These are phyloP conservation scores for Xylariaceae sp. DNA, from an alignment of 2,329 filamentous ascomycete genomes.

Conservation along the genomic window DNA sequence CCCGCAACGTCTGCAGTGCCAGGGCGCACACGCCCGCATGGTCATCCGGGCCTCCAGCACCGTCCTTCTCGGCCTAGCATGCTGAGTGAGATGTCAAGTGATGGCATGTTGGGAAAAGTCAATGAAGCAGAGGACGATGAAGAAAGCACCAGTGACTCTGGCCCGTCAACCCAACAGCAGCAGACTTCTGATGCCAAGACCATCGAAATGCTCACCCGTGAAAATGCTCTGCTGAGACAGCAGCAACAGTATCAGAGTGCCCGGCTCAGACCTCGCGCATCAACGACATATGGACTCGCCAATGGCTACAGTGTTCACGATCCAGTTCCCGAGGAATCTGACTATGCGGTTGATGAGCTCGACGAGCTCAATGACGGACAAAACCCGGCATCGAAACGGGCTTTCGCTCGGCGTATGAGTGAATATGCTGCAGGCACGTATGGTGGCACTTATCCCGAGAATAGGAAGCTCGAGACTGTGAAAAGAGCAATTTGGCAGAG, in stretches of 20 bases:
- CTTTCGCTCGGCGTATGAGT: slow-evolving; percentile 51
- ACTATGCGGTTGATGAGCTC: slow-evolving; percentile 69
- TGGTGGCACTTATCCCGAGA: slow-evolving; percentile 52
- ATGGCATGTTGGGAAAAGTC: slow-evolving; percentile 62
- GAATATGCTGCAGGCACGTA: slow-evolving; percentile 48
- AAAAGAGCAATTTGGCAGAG: slow-evolving; percentile 70
- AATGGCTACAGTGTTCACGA: slow-evolving; percentile 58
- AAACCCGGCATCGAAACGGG: slow-evolving; percentile 43
- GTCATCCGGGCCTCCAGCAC: slow-evolving; percentile 69
- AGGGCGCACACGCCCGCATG: slow-evolving; percentile 49
- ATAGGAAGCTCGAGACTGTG: slow-evolving; percentile 59
- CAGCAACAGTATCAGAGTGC: slow-evolving; percentile 52
- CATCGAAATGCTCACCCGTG: slow-evolving; percentile 58
- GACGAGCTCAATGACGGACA: slow-evolving; percentile 58
- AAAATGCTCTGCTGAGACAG: slow-evolving; percentile 59
- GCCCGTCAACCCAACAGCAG: slow-evolving; percentile 48
- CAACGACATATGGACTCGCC: slow-evolving; percentile 52
- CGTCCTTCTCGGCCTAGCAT: slow-evolving; percentile 76
- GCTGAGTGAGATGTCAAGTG: slow-evolving; percentile 67
- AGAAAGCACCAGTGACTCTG: slow-evolving; percentile 52
- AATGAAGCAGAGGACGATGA: slow-evolving; percentile 67
- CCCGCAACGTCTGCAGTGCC: slow-evolving; percentile 46
- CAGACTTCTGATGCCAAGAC: slow-evolving; percentile 57
- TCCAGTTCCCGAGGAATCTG: slow-evolving; percentile 60
- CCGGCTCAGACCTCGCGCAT: slow-evolving; percentile 55